These are phyloP conservation scores for Fusarium mexicanum DNA, from an alignment of 2,329 filamentous ascomycete species.

Conservation along the genomic window DNA sequence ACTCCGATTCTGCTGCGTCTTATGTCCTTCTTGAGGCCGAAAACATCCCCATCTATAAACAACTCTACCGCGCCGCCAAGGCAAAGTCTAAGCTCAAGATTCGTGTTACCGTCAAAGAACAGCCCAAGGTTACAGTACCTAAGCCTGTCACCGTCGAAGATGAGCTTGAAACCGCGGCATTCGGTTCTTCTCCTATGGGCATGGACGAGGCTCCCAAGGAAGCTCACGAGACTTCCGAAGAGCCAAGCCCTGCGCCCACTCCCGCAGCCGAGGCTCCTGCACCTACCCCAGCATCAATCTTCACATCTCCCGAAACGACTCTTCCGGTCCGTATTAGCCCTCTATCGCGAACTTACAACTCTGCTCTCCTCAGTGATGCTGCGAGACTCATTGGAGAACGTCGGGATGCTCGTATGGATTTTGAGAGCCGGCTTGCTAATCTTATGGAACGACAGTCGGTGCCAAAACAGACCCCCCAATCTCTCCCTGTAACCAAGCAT, in stretches of 20 bases:
- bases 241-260: constrained; percentile 27
- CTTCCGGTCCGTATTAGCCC: constrained; percentile 39
- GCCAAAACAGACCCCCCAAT: constrained; percentile 1
- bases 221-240: constrained; percentile 12
- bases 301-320: constrained; percentile 28
- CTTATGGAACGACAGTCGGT: constrained; percentile 39
- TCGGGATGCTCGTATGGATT: constrained; percentile 38
- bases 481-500: not conserved
- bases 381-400: constrained; percentile 38
- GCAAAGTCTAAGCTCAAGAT: constrained; percentile 98
- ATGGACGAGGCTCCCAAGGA: constrained; percentile 31
- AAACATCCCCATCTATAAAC: constrained; percentile 91
- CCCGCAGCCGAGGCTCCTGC: constrained; percentile 34
- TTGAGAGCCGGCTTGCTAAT: constrained; percentile 42
- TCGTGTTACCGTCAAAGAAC: constrained; percentile 66
- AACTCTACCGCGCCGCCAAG: constrained; percentile 95
- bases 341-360: constrained; percentile 43
- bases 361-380: constrained; percentile 41
- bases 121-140: constrained; percentile 40
- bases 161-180: constrained; percentile 49
- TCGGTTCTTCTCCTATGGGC: constrained; percentile 10
- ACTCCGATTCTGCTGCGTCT: constrained; percentile 87
- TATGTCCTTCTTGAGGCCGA: constrained; percentile 82
- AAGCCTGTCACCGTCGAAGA: constrained; percentile 63
- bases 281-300: constrained; percentile 22